These are phyloP conservation scores for Sporothrix luriei DNA, from an alignment of 2,329 filamentous ascomycete genomes.

Conservation along the genomic window DNA sequence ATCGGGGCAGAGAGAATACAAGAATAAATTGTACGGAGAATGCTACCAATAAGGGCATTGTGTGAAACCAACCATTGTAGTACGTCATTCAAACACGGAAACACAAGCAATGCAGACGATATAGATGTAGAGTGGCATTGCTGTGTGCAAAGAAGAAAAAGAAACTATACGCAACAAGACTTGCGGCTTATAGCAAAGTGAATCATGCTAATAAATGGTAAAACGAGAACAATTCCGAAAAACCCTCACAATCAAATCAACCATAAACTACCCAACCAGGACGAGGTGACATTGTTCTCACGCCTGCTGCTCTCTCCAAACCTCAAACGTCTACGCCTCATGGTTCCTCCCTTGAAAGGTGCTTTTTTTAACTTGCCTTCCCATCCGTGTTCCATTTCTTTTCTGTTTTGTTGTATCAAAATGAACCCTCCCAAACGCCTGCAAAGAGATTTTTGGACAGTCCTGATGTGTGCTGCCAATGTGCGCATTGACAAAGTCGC, in stretches of 20 bases:
- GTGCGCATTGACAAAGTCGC: neutral
- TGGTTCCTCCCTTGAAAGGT: neutral
- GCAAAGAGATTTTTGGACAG: slow-evolving; percentile 21
- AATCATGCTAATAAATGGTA: slow-evolving; percentile 8
- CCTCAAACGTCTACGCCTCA: neutral
- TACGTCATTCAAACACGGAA: neutral
- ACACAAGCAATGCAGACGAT: neutral
- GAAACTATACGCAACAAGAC: slow-evolving; percentile 11
- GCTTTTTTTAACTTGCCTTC: slow-evolving; percentile 10
- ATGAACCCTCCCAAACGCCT: slow-evolving; percentile 29
- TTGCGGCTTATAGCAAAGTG: slow-evolving; percentile 2
- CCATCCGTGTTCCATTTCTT: slow-evolving; percentile 20
- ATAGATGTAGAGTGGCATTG: slow-evolving; percentile 29
- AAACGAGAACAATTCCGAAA: slow-evolving; percentile 1
- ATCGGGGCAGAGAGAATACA: neutral
- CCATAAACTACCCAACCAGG: slow-evolving; percentile 12
- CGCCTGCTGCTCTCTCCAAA: neutral
- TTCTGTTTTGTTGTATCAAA: slow-evolving; percentile 24
- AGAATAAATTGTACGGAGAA: neutral
- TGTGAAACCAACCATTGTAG: neutral
- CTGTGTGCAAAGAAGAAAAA: slow-evolving; percentile 22
- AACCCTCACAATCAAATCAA: slow-evolving; percentile 10
- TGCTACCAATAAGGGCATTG: too few relatives aligned
- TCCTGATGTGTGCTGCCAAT: neutral
- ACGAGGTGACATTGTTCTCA: neutral